Percentiles rank a stretch among this genome's conserved stretches.
Evolutionary conservation across 345 rosid species (phyloP).

Genomic region (Salix caprea): DNA sequence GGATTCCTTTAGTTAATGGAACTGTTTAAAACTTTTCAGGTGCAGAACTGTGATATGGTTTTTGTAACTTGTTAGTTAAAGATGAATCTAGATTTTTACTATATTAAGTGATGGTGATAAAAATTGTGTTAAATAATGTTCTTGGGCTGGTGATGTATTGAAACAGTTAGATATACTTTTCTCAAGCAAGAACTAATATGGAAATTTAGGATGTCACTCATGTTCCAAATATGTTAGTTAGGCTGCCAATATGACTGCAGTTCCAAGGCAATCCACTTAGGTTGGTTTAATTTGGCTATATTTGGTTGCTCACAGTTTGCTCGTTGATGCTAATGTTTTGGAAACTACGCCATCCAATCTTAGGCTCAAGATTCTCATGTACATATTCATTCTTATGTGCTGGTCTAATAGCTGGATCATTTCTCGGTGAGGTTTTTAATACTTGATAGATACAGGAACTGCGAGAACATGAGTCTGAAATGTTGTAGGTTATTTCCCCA

Average conservation of each 20-base stretch:
- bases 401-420: no score
- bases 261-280: not conserved
- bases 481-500: not conserved
- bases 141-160: no score
- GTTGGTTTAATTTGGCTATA: not conserved
- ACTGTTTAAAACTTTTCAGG: not conserved
- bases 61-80: not conserved
- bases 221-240: not conserved
- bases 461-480: not conserved
- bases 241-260: not conserved
- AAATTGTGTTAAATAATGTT: no score
- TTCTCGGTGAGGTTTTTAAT: no score
- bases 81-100: no score
- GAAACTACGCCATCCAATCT: not conserved
- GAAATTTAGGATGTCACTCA: not conserved
- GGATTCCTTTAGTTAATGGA: not conserved
- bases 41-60: not conserved
- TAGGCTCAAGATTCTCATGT: not conserved
- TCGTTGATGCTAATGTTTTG: no score
- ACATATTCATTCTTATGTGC: not conserved
- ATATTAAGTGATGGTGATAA: no score
- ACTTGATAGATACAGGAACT: not conserved
- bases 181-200: no score
- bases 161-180: no score
- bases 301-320: not conserved